These are phyloP conservation scores for Pseudocercospora vitis DNA, from an alignment of 2,329 filamentous ascomycete genomes.

Conservation along the genomic window DNA sequence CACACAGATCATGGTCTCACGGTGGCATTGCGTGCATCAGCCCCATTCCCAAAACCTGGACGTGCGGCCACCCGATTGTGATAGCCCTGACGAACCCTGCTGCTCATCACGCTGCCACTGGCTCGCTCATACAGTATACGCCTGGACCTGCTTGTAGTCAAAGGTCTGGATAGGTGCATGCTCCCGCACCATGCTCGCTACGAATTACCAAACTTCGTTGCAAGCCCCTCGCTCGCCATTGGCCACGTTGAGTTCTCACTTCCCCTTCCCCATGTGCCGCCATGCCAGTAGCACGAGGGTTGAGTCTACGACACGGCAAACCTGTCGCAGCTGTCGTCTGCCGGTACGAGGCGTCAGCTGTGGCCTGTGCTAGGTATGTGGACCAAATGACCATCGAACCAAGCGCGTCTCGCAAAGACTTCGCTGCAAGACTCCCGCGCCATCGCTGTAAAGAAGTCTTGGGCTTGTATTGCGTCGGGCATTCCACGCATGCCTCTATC, in stretches of 20 bases:
- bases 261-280: neutral
- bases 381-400: neutral
- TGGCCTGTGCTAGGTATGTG: neutral
- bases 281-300: neutral
- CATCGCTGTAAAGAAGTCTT: neutral
- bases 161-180: constrained; percentile 1
- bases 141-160: constrained; percentile 1
- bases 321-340: neutral
- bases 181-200: constrained; percentile 1
- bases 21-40: constrained; percentile 2
- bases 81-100: neutral
- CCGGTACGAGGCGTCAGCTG: neutral
- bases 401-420: neutral
- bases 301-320: neutral
- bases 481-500: neutral
- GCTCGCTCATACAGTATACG: neutral
- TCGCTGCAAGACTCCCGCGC: neutral
- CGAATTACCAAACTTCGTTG: neutral
- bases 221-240: no score
- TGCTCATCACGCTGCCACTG: neutral
- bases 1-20: neutral
- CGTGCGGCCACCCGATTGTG: neutral
- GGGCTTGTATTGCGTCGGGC: neutral
- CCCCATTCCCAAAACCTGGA: constrained; percentile 2
- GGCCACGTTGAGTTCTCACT: neutral